Evolutionary conservation across 2,329 filamentous ascomycete genomes (phyloP).

Genomic region (Aspergillus ustus): DNA sequence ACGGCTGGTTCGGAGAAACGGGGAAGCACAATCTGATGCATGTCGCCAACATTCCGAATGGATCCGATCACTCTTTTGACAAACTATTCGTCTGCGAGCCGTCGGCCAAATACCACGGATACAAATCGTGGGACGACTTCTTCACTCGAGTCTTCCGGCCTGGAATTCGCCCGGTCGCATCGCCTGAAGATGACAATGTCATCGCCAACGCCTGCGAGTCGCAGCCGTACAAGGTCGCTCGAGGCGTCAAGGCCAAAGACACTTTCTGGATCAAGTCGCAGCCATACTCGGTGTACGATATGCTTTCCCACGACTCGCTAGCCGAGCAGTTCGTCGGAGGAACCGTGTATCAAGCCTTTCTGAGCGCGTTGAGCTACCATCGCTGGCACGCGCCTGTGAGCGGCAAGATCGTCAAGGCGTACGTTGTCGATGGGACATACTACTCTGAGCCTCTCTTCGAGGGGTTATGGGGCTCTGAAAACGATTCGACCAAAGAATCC

Average conservation of each 20-base stretch:
- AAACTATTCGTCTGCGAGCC: conserved; percentile 28
- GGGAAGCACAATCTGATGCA: conserved; percentile 45
- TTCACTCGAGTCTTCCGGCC: conserved; percentile 65
- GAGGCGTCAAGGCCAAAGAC: conserved; percentile 60
- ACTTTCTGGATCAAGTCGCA: conserved; percentile 72
- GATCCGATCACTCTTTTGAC: conserved; percentile 43
- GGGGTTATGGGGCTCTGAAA: conserved; percentile 44
- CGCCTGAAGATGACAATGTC: conserved; percentile 54
- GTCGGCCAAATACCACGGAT: conserved; percentile 50
- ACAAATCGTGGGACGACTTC: conserved; percentile 71
- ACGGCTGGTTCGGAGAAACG: conserved; percentile 62
- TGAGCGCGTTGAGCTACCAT: conserved; percentile 71
- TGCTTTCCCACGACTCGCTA: conserved; percentile 63
- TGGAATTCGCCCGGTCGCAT: conserved; percentile 61
- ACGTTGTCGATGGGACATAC: conserved; percentile 68
- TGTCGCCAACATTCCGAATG: conserved; percentile 21
- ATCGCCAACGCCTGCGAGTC: conserved; percentile 71
- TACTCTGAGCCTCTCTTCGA: conserved; percentile 66
- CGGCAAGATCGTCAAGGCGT: conserved; percentile 63
- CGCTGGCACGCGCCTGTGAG: conserved; percentile 73
- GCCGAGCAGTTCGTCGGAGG: conserved; percentile 62
- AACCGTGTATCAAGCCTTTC: conserved; percentile 72
- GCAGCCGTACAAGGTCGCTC: conserved; percentile 58
- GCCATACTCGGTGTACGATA: conserved; percentile 68
- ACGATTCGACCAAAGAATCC: conserved; percentile 1